Base-by-base conservation (phyloP, 306 rosid species). In the Dicorynia guianensis region DNA sequence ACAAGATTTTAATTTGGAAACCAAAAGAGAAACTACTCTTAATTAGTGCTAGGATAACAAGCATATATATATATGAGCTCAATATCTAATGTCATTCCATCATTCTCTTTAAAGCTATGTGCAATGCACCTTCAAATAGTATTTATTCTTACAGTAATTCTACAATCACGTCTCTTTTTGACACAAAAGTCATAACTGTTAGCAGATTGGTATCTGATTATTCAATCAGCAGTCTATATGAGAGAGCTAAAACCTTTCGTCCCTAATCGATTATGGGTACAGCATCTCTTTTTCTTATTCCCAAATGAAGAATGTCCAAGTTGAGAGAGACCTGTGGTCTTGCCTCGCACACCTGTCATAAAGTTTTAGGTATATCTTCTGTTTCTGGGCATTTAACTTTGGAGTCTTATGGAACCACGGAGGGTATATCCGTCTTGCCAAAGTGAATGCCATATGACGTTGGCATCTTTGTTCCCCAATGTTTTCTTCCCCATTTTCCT, bases 1-100 rank as follows among this genome's bases (percentile, higher is more conserved):
- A 75, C 61, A 68, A 44, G 58, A 14, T 76, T 1, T 25, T 25
- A 25, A 9, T 58, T 49, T 53, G 65, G 58, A 68, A 55, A 80
- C 40, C 1, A 25, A 25, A 25, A 49, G 35, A 42, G 15, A 35
- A 30, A 20, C 39, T 7, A 6, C 44, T 36, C 20, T n/a, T 5
- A n/a, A 13, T 39, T 13, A 38, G 49, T 18, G 58, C 17, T 76
- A 15, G 58, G 35, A 42, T 65, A 39, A n/a, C 60, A 43, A n/a
- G 36, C 48, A 4, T 40, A 42, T 19, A 4, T 75, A 43, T 33
- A 46, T 67, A 44, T 57, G 66, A 2, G 46, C 20, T 59, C n/a
- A 30, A 39, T 61, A 19, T 46, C 38, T 5, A 10, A 44, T 72
- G 15, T 59, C n/a, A 13, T 25, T 25, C 6, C 25, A 42, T 56